A percentile compares a stretch with the other conserved stretches of the same genome.
Evolutionary conservation across 2,329 filamentous ascomycete species (phyloP).

Genomic region (Orbilia quercus): DNA sequence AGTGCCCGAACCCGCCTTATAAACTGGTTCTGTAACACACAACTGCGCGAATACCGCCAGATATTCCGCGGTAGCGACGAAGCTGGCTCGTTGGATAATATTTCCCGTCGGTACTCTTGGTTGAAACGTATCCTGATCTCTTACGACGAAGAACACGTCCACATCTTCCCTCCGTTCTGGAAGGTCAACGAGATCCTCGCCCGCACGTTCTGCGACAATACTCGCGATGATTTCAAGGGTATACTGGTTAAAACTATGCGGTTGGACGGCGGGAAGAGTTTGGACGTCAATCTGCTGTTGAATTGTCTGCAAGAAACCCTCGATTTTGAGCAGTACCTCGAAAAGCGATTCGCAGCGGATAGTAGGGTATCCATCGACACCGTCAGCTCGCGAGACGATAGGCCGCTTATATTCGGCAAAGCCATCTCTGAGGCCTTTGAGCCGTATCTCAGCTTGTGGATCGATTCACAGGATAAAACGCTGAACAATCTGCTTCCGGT

Average conservation of each 20-base stretch:
- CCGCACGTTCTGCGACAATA: slow-evolving; percentile 93
- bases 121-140: slow-evolving; percentile 95
- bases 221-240: slow-evolving; percentile 91
- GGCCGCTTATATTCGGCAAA: slow-evolving; percentile 81
- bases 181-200: slow-evolving; percentile 88
- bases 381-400: slow-evolving; percentile 80
- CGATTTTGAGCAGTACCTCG: slow-evolving; percentile 93
- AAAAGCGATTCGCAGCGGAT: slow-evolving; percentile 79
- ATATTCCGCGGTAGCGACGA: slow-evolving; percentile 97
- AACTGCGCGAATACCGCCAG: slow-evolving; percentile 92
- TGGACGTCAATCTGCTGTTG: slow-evolving; percentile 89
- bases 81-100: slow-evolving; percentile 94
- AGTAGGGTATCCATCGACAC: slow-evolving; percentile 89
- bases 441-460: slow-evolving; percentile 95
- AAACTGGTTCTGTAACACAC: slow-evolving; percentile 98
- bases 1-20: slow-evolving; percentile 82
- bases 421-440: slow-evolving; percentile 97
- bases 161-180: slow-evolving; percentile 88
- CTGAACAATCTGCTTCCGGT: slow-evolving; percentile 76
- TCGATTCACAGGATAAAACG: slow-evolving; percentile 88
- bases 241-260: slow-evolving; percentile 91
- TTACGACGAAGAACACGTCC: slow-evolving; percentile 91
- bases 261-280: slow-evolving; percentile 77
- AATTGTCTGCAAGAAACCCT: slow-evolving; percentile 94
- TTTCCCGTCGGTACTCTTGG: slow-evolving; percentile 93